Conservation (phyloP, 805 yeast genomes). For the Candida glaebosa region DNA sequence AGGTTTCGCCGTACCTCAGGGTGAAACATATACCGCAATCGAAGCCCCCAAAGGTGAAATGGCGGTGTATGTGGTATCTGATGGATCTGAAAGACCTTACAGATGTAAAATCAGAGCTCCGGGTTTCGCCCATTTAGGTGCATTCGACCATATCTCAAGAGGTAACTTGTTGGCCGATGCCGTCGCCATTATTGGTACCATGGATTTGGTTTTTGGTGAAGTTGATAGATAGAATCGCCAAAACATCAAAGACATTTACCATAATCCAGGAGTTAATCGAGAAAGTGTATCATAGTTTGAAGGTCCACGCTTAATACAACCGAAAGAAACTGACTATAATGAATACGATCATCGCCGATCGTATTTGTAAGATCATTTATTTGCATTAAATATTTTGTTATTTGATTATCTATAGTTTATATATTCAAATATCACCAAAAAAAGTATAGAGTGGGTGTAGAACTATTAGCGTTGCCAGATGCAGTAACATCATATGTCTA, state of each 20-base stretch:
- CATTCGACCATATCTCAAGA: slow-evolving; percentile 81
- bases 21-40: slow-evolving; percentile 87
- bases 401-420: not conserved
- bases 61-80: slow-evolving; percentile 87
- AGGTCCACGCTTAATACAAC: no score
- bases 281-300: no score
- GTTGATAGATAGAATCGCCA: slow-evolving; percentile 86
- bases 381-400: slow-evolving; percentile 8
- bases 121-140: slow-evolving; percentile 86
- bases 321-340: no score
- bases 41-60: slow-evolving; percentile 96
- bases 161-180: slow-evolving; percentile 89
- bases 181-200: slow-evolving; percentile 90
- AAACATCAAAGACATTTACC: not conserved
- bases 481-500: no score
- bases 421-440: slow-evolving; percentile 3
- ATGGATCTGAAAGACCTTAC: slow-evolving; percentile 87
- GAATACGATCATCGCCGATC: no score
- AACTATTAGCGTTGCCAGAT: no score
- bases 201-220: slow-evolving; percentile 94
- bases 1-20: slow-evolving; percentile 85
- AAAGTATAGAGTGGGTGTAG: slow-evolving; percentile 1
- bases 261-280: no score
- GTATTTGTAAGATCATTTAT: slow-evolving; percentile 1
- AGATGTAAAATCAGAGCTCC: slow-evolving; percentile 94